phyloP scores from a whole-genome alignment of 2,329 filamentous ascomycete genomes.

The Trichoderma koningiopsis region DNA sequence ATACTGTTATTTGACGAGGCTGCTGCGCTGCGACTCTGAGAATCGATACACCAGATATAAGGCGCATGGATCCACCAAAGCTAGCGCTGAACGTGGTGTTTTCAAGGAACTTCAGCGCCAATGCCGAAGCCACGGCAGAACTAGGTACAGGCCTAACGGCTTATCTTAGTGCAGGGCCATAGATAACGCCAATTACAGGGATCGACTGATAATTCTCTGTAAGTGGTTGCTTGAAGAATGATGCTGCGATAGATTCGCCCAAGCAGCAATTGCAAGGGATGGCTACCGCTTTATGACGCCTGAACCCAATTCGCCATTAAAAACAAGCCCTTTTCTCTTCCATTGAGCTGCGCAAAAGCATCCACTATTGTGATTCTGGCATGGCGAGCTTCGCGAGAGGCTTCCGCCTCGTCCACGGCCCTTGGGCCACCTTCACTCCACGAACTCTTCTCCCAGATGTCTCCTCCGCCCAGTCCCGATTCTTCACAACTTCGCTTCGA shows the following conservation, averaged over 20 bases:
- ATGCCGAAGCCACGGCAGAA: background rate
- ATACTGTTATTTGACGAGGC: background rate
- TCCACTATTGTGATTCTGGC: background rate
- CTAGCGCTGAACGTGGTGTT: constrained; percentile 5
- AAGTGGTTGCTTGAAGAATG: background rate
- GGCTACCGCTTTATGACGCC: constrained; percentile 9
- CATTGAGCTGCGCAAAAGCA: background rate
- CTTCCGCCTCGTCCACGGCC: constrained; percentile 35
- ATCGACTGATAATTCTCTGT: constrained; percentile 13
- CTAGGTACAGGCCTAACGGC: constrained; percentile 7
- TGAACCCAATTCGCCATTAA: background rate
- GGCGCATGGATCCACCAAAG: background rate
- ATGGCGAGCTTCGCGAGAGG: constrained; percentile 41
- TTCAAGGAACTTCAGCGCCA: background rate
- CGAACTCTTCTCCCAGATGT: constrained; percentile 31
- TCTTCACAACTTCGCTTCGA: constrained; percentile 37
- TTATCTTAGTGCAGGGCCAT: constrained; percentile 14
- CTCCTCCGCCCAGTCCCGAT: constrained; percentile 31
- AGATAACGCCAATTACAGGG: constrained; percentile 13
- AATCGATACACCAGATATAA: background rate
- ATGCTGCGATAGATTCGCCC: constrained; percentile 9
- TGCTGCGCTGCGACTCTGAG: background rate
- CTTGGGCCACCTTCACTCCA: constrained; percentile 31
- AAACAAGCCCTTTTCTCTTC: too few relatives aligned
- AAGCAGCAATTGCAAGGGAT: constrained; percentile 5